phyloP scores from a whole-genome alignment of 352 stramenopile species.

The Blastocystis sp. region DNA sequence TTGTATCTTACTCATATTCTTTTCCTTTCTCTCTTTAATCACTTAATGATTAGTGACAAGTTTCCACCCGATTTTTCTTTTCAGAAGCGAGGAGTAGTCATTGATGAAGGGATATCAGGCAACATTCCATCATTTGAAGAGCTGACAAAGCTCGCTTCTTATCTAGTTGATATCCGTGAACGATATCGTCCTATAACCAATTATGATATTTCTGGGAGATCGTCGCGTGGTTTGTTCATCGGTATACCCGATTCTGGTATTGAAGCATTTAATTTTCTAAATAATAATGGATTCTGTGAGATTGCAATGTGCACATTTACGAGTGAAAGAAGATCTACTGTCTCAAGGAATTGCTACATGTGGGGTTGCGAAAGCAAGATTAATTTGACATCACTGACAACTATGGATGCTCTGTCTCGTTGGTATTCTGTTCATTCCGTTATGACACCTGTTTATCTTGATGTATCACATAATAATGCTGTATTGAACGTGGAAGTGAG shows the following conservation, averaged over 20 bases:
- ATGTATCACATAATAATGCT: neutral
- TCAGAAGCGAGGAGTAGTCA: neutral
- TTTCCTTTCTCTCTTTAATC: no score
- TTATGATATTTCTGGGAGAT: conserved; percentile 51
- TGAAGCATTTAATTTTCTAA: neutral
- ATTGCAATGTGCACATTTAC: conserved; percentile 9
- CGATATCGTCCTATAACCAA: conserved; percentile 41
- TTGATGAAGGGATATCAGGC: neutral
- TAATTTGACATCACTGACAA: neutral
- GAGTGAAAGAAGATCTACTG: neutral
- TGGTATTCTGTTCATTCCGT: conserved; percentile 35
- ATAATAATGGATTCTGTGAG: conserved; percentile 8
- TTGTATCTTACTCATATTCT: no score
- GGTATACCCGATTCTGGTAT: conserved; percentile 26
- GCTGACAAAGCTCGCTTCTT: neutral
- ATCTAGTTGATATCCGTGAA: neutral
- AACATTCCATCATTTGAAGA: neutral
- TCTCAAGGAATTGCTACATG: conserved; percentile 7
- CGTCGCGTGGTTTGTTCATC: conserved; percentile 16
- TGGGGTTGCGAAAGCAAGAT: conserved; percentile 8
- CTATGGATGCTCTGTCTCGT: neutral
- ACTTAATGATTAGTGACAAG: neutral
- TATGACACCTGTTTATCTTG: conserved; percentile 27
- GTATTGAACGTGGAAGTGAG: neutral
- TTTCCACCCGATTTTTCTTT: conserved; percentile 7